These are phyloP conservation scores for Globisporangium viniferum DNA, from an alignment of 352 stramenopile species.

Conservation along the genomic window DNA sequence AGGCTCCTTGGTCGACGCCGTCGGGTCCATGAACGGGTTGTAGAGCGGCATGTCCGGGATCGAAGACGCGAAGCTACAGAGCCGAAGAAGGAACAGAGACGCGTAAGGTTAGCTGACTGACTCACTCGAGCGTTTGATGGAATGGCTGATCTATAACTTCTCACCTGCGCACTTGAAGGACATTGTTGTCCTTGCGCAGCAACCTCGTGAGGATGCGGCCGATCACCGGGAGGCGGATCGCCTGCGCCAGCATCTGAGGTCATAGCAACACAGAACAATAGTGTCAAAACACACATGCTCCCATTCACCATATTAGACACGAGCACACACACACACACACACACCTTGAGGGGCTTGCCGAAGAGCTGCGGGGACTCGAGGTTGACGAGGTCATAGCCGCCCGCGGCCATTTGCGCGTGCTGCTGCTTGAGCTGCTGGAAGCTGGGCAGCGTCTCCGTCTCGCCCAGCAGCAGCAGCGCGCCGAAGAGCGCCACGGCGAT, in stretches of 20 bases:
- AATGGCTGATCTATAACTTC: neutral
- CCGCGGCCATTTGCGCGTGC: constrained; percentile 20
- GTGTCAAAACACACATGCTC: neutral
- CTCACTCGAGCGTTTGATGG: neutral
- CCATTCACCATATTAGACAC: neutral
- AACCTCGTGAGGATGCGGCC: constrained; percentile 45
- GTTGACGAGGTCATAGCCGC: constrained; percentile 52
- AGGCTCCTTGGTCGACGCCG: constrained; percentile 19
- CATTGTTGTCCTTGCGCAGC: constrained; percentile 56
- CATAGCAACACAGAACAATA: neutral
- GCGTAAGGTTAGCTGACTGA: neutral
- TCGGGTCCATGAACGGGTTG: constrained; percentile 68
- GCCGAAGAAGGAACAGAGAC: neutral
- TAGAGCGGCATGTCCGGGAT: constrained; percentile 76
- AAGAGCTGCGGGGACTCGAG: constrained; percentile 46
- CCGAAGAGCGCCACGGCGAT: constrained; percentile 41
- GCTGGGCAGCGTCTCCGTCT: constrained; percentile 37
- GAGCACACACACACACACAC: neutral
- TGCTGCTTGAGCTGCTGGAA: constrained; percentile 36
- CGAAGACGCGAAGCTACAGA: constrained; percentile 43
- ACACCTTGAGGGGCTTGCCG: constrained; percentile 39
- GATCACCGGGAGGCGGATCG: constrained; percentile 44
- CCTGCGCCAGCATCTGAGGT: constrained; percentile 26
- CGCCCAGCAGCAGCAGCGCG: constrained; percentile 46
- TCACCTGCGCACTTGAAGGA: constrained; percentile 55